Evolutionary conservation across 1,284 basidiomycete species (phyloP).

Genomic region (Naganishia liquefaciens): DNA sequence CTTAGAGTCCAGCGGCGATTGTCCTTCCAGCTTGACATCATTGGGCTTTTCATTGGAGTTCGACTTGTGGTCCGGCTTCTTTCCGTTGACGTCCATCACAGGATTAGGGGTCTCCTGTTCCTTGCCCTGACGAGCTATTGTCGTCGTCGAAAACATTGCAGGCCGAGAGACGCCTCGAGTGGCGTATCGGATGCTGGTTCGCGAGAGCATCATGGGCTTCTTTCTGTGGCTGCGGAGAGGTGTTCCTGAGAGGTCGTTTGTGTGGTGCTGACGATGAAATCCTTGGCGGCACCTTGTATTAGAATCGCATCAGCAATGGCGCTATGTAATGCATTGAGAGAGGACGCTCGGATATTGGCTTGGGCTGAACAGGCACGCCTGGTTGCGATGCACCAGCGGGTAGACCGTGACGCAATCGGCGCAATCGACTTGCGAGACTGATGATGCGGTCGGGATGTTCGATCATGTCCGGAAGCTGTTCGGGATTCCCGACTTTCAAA

Average conservation of each 20-base stretch:
- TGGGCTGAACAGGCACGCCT: too few species aligned
- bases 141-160: slow-evolving; percentile 2
- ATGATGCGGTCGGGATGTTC: too few species aligned
- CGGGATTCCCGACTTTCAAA: too few species aligned
- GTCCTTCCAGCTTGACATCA: slow-evolving; percentile 6
- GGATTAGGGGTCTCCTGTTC: slow-evolving; percentile 10
- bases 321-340: too few species aligned
- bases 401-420: too few species aligned
- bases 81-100: slow-evolving; percentile 27
- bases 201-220: slow-evolving; percentile 21
- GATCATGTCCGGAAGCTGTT: too few species aligned
- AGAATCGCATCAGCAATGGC: not conserved
- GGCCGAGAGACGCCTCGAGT: slow-evolving; percentile 8
- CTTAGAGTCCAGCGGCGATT: slow-evolving; percentile 7
- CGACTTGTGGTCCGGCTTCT: slow-evolving; percentile 25
- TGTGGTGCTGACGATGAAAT: too few species aligned
- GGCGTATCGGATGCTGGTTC: slow-evolving; percentile 2
- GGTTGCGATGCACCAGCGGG: too few species aligned
- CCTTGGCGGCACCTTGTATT: not conserved
- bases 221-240: not conserved
- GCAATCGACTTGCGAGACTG: too few species aligned
- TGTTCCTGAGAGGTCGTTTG: too few species aligned
- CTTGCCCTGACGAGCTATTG: not conserved
- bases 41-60: slow-evolving; percentile 21
- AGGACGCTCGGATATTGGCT: too few species aligned